Evolutionary conservation across 805 yeast species (phyloP).

Genomic region (Vanderwaltozyma yarrowii): DNA sequence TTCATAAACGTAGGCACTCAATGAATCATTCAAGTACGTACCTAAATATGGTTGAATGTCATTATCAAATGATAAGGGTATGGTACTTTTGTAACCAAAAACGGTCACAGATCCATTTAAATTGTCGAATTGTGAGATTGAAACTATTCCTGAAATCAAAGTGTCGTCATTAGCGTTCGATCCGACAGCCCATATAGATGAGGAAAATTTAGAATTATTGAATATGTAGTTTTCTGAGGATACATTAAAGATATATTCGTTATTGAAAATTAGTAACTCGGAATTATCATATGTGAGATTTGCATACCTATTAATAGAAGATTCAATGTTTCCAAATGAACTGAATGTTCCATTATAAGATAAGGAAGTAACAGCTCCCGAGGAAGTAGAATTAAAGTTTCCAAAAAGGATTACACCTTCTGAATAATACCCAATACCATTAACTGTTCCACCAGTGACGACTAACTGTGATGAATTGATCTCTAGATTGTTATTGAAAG

Average conservation of each 20-base stretch:
- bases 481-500: conserved; percentile 17
- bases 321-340: too few species aligned
- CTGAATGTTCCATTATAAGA: conserved; percentile 20
- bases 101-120: conserved; percentile 14
- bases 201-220: conserved; percentile 18
- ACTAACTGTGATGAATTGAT: conserved; percentile 7
- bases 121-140: conserved; percentile 8
- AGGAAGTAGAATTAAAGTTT: conserved; percentile 7
- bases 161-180: conserved; percentile 26
- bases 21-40: conserved; percentile 37
- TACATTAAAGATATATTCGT: conserved; percentile 23
- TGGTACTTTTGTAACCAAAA: conserved; percentile 9
- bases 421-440: conserved; percentile 10
- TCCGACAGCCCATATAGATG: conserved; percentile 20
- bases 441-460: conserved; percentile 11
- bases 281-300: conserved; percentile 15
- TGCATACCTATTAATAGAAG: conserved; percentile 7
- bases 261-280: conserved; percentile 19
- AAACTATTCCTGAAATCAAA: conserved; percentile 26
- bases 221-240: conserved; percentile 10
- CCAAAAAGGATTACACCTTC: conserved; percentile 32
- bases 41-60: conserved; percentile 25
- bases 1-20: conserved; percentile 44
- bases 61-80: not conserved
- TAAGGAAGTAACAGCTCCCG: conserved; percentile 6